A percentile compares a stretch with the other conserved stretches of the same genome.
These are phyloP conservation scores for Podila horticola DNA, from an alignment of 192 early-diverging fungal genomes.

Conservation along the genomic window DNA sequence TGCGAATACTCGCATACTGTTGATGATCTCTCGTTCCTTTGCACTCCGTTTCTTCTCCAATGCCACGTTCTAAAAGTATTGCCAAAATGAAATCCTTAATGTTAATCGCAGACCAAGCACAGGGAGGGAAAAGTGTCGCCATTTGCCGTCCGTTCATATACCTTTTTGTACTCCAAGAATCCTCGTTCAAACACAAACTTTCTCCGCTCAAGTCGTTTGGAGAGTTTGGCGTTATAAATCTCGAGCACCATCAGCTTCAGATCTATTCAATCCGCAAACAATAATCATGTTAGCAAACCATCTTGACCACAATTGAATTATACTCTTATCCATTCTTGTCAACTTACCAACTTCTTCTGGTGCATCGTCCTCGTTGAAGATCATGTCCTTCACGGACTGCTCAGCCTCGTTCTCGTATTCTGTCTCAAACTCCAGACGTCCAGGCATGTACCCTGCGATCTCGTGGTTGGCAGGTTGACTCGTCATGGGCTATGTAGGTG, in stretches of 20 bases:
- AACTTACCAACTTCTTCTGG: conserved; percentile 80
- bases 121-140: neutral
- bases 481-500: conserved; percentile 67
- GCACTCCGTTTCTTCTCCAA: conserved; percentile 84
- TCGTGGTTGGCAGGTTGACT: conserved; percentile 95
- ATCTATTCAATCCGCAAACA: conserved; percentile 55
- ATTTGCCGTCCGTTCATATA: conserved; percentile 12
- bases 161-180: conserved; percentile 88
- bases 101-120: neutral
- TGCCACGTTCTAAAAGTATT: conserved; percentile 58
- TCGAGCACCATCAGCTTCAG: conserved; percentile 90
- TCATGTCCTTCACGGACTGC: conserved; percentile 93
- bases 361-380: conserved; percentile 87
- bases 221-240: conserved; percentile 92
- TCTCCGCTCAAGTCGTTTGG: conserved; percentile 85
- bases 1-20: conserved; percentile 86
- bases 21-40: conserved; percentile 89
- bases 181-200: conserved; percentile 90
- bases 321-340: neutral
- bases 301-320: conserved; percentile 1
- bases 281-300: neutral
- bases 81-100: neutral
- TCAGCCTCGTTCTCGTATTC: conserved; percentile 98
- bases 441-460: conserved; percentile 97
- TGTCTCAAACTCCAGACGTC: conserved; percentile 94